Conservation (phyloP, 2,329 filamentous ascomycete species). For the Didymella sp. region DNA sequence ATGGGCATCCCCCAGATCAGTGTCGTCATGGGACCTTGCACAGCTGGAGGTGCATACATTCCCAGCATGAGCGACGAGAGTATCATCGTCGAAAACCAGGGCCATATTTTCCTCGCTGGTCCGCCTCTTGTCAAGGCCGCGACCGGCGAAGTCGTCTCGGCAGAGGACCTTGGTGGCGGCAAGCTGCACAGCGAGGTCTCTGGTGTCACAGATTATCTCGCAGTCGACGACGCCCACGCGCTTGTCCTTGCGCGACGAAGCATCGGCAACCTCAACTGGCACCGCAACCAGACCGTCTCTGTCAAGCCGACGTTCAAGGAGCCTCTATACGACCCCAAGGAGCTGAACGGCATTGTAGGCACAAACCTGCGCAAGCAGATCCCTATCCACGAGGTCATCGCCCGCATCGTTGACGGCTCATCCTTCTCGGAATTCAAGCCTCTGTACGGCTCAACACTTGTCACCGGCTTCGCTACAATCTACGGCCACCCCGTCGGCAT, state of each 20-base stretch:
- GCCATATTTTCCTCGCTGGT: slow-evolving; percentile 96
- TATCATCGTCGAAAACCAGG: slow-evolving; percentile 94
- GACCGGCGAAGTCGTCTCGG: slow-evolving; percentile 88
- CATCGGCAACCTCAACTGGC: slow-evolving; percentile 90
- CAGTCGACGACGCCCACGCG: slow-evolving; percentile 92
- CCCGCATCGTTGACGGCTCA: slow-evolving; percentile 88
- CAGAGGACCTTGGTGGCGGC: slow-evolving; percentile 90
- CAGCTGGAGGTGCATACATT: slow-evolving; percentile 93
- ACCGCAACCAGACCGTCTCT: slow-evolving; percentile 53
- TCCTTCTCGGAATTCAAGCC: slow-evolving; percentile 95
- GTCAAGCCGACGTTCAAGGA: slow-evolving; percentile 65
- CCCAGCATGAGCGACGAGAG: slow-evolving; percentile 97
- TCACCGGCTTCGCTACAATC: slow-evolving; percentile 87
- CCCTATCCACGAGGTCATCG: slow-evolving; percentile 87
- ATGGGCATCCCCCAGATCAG: slow-evolving; percentile 90
- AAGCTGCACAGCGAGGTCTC: slow-evolving; percentile 88
- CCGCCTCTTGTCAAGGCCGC: slow-evolving; percentile 95
- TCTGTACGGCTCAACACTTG: slow-evolving; percentile 84
- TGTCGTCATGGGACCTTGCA: slow-evolving; percentile 97
- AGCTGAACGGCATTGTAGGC: slow-evolving; percentile 86
- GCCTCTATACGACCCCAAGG: slow-evolving; percentile 78
- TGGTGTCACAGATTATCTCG: slow-evolving; percentile 93
- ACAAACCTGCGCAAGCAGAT: slow-evolving; percentile 88
- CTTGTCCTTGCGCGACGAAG: slow-evolving; percentile 83
- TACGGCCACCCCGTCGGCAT: slow-evolving; percentile 92